Conservation (phyloP, 805 yeast genomes). For the Tetrapisispora taiwanensis region DNA sequence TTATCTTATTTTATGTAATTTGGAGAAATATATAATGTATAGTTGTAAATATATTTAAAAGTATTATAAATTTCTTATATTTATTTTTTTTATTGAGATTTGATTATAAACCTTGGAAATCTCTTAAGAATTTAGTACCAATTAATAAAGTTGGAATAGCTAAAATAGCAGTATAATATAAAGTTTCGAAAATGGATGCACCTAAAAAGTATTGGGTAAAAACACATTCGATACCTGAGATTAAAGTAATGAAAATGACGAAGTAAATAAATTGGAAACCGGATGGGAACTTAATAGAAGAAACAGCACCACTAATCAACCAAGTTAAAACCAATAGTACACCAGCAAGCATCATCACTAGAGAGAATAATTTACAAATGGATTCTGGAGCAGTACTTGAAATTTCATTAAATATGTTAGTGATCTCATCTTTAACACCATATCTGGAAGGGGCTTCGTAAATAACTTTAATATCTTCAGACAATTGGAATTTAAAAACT, state of each 20-base stretch:
- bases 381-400: constrained; percentile 42
- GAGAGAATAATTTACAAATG: constrained; percentile 43
- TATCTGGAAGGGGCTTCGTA: constrained; percentile 20
- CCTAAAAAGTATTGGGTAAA: constrained; percentile 26
- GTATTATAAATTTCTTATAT: too few relatives aligned
- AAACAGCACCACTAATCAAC: constrained; percentile 26
- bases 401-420: constrained; percentile 48
- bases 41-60: too few relatives aligned
- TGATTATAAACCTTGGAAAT: constrained; percentile 16
- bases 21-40: too few relatives aligned
- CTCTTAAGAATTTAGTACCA: constrained; percentile 59
- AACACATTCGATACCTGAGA: constrained; percentile 23
- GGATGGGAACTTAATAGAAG: constrained; percentile 20
- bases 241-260: constrained; percentile 17
- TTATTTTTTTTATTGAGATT: too few relatives aligned
- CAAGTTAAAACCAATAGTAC: constrained; percentile 37
- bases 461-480: neutral
- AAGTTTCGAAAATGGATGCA: constrained; percentile 24
- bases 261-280: constrained; percentile 18
- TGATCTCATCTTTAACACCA: constrained; percentile 50
- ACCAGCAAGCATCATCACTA: constrained; percentile 34
- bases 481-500: constrained; percentile 12
- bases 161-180: constrained; percentile 28
- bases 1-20: too few relatives aligned
- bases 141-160: constrained; percentile 46